Evolutionary conservation across 139 green algal species (phyloP), one percentile per base, ranked within the genome.

Genomic region (Coelastrella sp.): DNA sequence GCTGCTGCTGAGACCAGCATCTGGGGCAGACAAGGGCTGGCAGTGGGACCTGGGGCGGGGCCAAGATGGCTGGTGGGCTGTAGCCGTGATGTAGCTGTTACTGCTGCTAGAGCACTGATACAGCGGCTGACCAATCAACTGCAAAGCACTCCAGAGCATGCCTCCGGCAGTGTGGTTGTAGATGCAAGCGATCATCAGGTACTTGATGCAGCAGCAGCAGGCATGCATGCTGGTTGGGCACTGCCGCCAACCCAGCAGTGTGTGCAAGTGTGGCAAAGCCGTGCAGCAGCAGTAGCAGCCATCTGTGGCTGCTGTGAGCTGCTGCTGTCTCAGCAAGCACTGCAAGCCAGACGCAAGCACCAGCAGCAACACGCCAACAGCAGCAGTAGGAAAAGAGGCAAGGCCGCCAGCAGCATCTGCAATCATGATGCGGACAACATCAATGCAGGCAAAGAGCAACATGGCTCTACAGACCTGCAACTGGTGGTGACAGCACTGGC

Each of bases 301-400:
- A 35, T 74, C 15, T 78, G 82, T 61, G 24, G 58, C 63, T 76
- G 82, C 61, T 63, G 63, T 63, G 58, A 86, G 81, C 81, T 86
- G 81, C 81, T 86, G 81, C 59, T 86, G 81, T 25, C 74, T 7
- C 81, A 75, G 22, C 81, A 74, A 59, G 57, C 35, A 24, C 60
- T 24, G 81, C 81, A 58, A 35, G 81, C 27, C n/a, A 59, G 24
- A 15, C 79, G 57, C 17, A 11, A 58, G 11, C n/a, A 17, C 22
- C 59, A 59, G n/a, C 20, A 58, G 60, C 60, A 72, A n/a, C 80
- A 49, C 7, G 8, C 14, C 19, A 65, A 49, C 80, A n/a, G 82
- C 61, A 87, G 25, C 82, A 87, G 25, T 25, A 87, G 35, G 35
- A 49, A 49, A 49, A 49, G 35, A 49, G 35, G 35, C 35, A 49